Conservation (phyloP, 441 rosid species). For the Sinapis alba region DNA sequence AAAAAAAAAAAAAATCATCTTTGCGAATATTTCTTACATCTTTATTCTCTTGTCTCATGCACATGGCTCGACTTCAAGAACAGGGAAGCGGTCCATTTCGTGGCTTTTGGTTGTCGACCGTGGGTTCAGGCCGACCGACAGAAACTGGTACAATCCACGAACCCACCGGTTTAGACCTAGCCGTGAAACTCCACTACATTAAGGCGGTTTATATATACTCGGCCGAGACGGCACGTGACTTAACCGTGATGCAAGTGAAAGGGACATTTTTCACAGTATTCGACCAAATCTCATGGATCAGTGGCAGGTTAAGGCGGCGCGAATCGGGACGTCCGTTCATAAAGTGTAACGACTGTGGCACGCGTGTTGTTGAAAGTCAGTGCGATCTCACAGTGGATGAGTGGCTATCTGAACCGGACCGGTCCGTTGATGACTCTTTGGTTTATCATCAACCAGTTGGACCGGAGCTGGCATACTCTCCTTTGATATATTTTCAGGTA, state of each 20-base stretch:
- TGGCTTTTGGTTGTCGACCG: constrained; percentile 29
- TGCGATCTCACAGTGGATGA: constrained; percentile 62
- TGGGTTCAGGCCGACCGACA: constrained; percentile 12
- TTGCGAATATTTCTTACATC: not conserved
- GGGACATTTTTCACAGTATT: constrained; percentile 49
- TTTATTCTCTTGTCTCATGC: not conserved
- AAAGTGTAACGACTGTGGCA: constrained; percentile 82
- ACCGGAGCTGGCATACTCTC: constrained; percentile 67
- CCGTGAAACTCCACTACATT: constrained; percentile 84
- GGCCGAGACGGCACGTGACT: constrained; percentile 45
- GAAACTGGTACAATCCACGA: constrained; percentile 33
- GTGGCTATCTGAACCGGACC: constrained; percentile 53
- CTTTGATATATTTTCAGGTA: constrained; percentile 67
- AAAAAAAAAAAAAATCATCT: too few relatives aligned
- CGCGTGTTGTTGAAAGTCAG: constrained; percentile 59
- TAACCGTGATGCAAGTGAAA: constrained; percentile 49
- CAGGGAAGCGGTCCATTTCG: constrained; percentile 24
- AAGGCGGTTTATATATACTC: constrained; percentile 53
- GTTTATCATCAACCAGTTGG: constrained; percentile 67
- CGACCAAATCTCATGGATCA: constrained; percentile 42
- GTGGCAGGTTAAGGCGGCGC: constrained; percentile 55
- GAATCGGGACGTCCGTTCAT: constrained; percentile 58
- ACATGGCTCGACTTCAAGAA: constrained; percentile 28
- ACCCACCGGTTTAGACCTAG: constrained; percentile 56
- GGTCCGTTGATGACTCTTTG: constrained; percentile 40